Percentiles rank a stretch among this genome's conserved stretches.
These are phyloP conservation scores for Lophiostoma macrostomum DNA, from an alignment of 495 filamentous ascomycete genomes.

Conservation along the genomic window DNA sequence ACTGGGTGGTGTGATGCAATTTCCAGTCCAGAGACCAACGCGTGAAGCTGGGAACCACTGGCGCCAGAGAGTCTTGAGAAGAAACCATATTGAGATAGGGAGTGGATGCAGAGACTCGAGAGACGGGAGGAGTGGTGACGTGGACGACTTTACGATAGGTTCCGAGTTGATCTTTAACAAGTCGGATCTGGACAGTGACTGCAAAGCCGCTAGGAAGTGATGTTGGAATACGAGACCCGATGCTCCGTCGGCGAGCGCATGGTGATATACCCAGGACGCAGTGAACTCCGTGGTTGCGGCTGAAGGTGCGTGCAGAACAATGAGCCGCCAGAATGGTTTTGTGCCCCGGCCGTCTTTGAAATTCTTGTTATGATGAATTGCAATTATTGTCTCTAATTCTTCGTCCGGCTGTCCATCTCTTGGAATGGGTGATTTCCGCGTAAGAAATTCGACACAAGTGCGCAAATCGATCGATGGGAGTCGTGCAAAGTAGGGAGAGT, in stretches of 20 bases:
- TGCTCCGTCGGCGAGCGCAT: constrained; percentile 33
- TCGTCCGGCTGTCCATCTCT: constrained; percentile 30
- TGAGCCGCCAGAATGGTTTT: constrained; percentile 44
- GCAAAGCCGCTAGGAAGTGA: constrained; percentile 40
- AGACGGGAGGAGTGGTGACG: constrained; percentile 13
- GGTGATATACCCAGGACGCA: constrained; percentile 30
- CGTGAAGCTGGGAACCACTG: constrained; percentile 4
- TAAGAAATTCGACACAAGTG: constrained; percentile 39
- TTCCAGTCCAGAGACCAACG: constrained; percentile 25
- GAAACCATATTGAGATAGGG: constrained; percentile 36
- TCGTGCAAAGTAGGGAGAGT: constrained; percentile 47
- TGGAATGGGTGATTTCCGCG: constrained; percentile 25
- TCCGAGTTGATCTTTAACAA: not conserved
- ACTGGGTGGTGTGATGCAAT: not conserved
- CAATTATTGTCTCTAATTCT: constrained; percentile 42
- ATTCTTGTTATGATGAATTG: constrained; percentile 41
- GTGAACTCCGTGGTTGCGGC: constrained; percentile 7
- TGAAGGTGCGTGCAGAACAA: constrained; percentile 30
- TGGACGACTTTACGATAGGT: not conserved
- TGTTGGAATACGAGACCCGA: constrained; percentile 45
- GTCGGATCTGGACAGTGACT: constrained; percentile 25
- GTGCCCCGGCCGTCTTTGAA: constrained; percentile 33
- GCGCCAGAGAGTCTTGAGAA: constrained; percentile 37
- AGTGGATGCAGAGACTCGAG: constrained; percentile 22
- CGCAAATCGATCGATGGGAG: constrained; percentile 45